phyloP scores from a whole-genome alignment of 768 basidiomycete genomes.

The Amanita inopinata region DNA sequence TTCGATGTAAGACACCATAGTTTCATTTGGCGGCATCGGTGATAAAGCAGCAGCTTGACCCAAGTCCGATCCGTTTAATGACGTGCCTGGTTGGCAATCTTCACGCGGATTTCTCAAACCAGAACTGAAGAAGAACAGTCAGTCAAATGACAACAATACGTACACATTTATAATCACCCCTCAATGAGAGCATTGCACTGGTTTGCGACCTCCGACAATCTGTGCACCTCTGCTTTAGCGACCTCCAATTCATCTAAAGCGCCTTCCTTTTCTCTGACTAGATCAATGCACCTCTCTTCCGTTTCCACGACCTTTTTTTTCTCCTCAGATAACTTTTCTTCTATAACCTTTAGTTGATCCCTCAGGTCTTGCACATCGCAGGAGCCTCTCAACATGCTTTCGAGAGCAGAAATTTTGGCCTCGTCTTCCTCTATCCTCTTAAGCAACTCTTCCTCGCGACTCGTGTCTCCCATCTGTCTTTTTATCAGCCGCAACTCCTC shows the following conservation, averaged over 20 bases:
- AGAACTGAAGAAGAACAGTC: no score
- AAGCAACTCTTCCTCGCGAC: conserved; percentile 52
- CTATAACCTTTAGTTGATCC: conserved; percentile 29
- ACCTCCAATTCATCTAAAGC: conserved; percentile 34
- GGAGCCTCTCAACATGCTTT: conserved; percentile 35
- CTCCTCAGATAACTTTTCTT: conserved; percentile 33
- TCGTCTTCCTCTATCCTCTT: conserved; percentile 67
- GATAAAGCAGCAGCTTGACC: conserved; percentile 2
- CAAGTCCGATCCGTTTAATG: no score
- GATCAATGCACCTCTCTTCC: conserved; percentile 33
- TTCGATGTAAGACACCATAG: conserved; percentile 34
- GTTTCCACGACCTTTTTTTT: conserved; percentile 26
- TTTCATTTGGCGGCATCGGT: conserved; percentile 16
- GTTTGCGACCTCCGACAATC: conserved; percentile 16
- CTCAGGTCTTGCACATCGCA: conserved; percentile 27
- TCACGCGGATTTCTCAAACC: no score
- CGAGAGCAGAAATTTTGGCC: conserved; percentile 50
- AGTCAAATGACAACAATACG: no score
- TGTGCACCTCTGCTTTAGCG: conserved; percentile 23
- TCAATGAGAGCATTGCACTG: conserved; percentile 13
- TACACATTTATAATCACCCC: no score
- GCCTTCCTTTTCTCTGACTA: conserved; percentile 48
- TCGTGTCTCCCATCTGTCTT: conserved; percentile 29
- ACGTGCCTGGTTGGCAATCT: no score
- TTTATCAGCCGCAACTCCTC: conserved; percentile 44